A percentile compares a stretch with the other conserved stretches of the same genome.
Evolutionary conservation across 2,329 filamentous ascomycete species (phyloP).

Genomic region (Colletotrichum viniferum): DNA sequence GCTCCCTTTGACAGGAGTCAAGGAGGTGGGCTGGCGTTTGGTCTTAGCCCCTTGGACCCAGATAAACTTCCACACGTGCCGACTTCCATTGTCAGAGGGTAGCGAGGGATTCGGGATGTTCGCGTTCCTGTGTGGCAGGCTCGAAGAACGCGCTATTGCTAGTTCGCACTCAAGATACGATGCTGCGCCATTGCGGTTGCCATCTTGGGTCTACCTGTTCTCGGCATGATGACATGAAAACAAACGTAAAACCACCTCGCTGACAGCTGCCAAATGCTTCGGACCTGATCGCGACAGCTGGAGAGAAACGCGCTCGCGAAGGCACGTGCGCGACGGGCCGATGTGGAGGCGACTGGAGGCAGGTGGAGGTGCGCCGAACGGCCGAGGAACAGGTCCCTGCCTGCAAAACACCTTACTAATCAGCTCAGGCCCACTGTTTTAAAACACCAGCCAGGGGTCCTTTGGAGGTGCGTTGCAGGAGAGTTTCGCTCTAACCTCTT

Average conservation of each 20-base stretch:
- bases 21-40: background rate
- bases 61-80: background rate
- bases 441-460: constrained; percentile 3
- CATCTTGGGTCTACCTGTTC: background rate
- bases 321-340: background rate
- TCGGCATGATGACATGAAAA: background rate
- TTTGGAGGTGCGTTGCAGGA: constrained; percentile 9
- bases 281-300: background rate
- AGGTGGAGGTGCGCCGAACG: background rate
- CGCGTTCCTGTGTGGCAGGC: background rate
- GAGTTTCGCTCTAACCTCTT: constrained; percentile 20
- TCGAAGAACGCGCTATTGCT: background rate
- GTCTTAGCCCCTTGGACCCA: background rate
- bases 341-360: background rate
- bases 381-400: background rate
- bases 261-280: background rate
- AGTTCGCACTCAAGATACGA: background rate
- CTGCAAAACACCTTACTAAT: background rate
- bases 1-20: background rate
- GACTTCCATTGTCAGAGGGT: background rate
- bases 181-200: background rate
- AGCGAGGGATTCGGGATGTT: background rate
- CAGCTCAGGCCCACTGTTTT: background rate
- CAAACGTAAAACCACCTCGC: background rate
- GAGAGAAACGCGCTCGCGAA: background rate